Evolutionary conservation across 106 monocot species (phyloP).

Genomic region (Triglochin maritima): DNA sequence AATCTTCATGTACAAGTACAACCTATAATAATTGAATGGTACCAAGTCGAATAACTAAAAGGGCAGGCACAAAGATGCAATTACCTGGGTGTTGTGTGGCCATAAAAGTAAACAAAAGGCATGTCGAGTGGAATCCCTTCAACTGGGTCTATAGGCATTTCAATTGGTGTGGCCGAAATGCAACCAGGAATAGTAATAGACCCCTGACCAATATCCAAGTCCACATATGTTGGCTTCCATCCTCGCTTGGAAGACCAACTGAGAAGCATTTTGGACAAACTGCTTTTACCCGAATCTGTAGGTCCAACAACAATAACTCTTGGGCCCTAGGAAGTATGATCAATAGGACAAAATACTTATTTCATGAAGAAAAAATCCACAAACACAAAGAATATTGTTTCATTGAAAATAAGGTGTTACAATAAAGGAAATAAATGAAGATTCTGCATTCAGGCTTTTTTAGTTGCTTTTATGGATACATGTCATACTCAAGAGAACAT

Average conservation of each 20-base stretch:
- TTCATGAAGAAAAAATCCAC: not conserved
- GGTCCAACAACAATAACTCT: slow-evolving; percentile 98
- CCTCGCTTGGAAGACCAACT: slow-evolving; percentile 90
- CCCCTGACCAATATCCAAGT: slow-evolving; percentile 99
- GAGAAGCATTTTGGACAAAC: slow-evolving; percentile 88
- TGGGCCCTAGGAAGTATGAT: slow-evolving; percentile 53
- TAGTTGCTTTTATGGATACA: too few relatives aligned
- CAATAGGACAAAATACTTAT: not conserved
- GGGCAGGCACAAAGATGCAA: not conserved
- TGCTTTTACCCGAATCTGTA: slow-evolving; percentile 98
- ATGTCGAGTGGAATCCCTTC: slow-evolving; percentile 98
- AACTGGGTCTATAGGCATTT: slow-evolving; percentile 90
- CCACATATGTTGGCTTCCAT: slow-evolving; percentile 97
- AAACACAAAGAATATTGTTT: too few relatives aligned
- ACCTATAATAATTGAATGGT: not conserved
- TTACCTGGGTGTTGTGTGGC: slow-evolving; percentile 87
- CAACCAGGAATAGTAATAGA: slow-evolving; percentile 92
- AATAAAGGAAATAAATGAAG: too few relatives aligned
- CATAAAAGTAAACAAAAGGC: slow-evolving; percentile 84
- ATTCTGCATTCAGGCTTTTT: too few relatives aligned
- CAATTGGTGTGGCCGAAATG: slow-evolving; percentile 88
- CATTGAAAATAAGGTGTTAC: too few relatives aligned
- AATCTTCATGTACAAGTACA: not conserved
- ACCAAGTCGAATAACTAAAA: not conserved
- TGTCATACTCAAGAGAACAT: too few relatives aligned